Percentiles rank a stretch among this genome's conserved stretches.
Evolutionary conservation across 2,329 filamentous ascomycete species (phyloP).

Genomic region (Fusarium clavum): DNA sequence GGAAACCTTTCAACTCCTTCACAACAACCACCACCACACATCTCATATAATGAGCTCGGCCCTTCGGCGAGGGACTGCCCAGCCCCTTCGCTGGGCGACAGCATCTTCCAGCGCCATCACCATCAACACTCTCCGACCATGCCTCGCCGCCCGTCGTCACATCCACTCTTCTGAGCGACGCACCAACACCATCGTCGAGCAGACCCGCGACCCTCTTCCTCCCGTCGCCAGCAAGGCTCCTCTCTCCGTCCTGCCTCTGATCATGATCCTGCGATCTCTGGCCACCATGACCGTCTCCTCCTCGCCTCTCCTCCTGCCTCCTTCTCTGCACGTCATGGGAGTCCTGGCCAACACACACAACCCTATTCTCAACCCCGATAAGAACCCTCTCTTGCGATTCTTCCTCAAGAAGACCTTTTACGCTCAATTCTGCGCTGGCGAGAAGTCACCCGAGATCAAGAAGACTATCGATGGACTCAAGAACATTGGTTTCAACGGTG

Average conservation of each 20-base stretch:
- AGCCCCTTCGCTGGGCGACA: slow-evolving; percentile 43
- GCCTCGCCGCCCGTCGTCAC: slow-evolving; percentile 43
- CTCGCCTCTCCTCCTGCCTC: slow-evolving; percentile 74
- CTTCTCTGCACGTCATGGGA: slow-evolving; percentile 76
- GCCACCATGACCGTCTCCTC: slow-evolving; percentile 77
- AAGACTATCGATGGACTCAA: slow-evolving; percentile 74
- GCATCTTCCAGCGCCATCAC: slow-evolving; percentile 32
- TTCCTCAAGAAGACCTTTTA: slow-evolving; percentile 88
- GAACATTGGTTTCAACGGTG: slow-evolving; percentile 81
- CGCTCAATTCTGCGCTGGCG: slow-evolving; percentile 89
- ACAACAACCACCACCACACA: slow-evolving; percentile 11
- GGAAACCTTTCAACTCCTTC: slow-evolving; percentile 1
- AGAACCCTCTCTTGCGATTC: slow-evolving; percentile 76
- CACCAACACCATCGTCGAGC: slow-evolving; percentile 51
- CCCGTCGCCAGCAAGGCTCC: slow-evolving; percentile 54
- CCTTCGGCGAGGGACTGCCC: slow-evolving; percentile 45
- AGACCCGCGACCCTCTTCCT: slow-evolving; percentile 48
- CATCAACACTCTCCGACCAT: slow-evolving; percentile 38
- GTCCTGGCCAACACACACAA: slow-evolving; percentile 76
- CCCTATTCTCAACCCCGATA: slow-evolving; percentile 77
- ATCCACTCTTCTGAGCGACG: slow-evolving; percentile 55
- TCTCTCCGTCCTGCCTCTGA: slow-evolving; percentile 74
- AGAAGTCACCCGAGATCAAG: slow-evolving; percentile 75
- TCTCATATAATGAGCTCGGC: slow-evolving; percentile 44
- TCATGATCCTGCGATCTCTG: slow-evolving; percentile 75